Evolutionary conservation across 2,329 filamentous ascomycete genomes (phyloP), one percentile per base, ranked within the genome.

Genomic region (Pestalotiopsis sp.): DNA sequence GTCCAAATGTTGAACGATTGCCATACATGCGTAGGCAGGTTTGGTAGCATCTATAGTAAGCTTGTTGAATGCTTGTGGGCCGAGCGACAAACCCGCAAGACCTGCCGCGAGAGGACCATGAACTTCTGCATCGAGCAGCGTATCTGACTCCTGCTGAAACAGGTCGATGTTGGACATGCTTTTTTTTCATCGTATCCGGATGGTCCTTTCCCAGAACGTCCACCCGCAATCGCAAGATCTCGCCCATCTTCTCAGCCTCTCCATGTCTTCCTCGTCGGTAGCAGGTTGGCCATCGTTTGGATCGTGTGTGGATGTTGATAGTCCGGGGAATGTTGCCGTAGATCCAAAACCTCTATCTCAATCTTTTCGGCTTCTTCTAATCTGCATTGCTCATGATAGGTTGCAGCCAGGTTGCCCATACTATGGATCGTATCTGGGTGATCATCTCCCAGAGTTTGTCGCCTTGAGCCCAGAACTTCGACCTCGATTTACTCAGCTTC

Each of bases 161-260:
- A n/a, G 14, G 7, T 52, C 73, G 24, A 76, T 72, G 17, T 70
- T 30, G 20, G 24, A 65, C 71, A 75, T 75, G n/a, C 65, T 70
- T 40, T 3, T 0, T 70, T 40, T 3, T 0, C 13, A 76, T 66
- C 22, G 74, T 75, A 55, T 73, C 67, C 14, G 68, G 72, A 63
- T 76, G 75, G 61, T 65, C 69, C 38, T 73, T 68, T 58, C 74
- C 73, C 1, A 44, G 40, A 44, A 14, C 13, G 17, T 4, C 17
- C 17, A 17, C 17, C 17, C 40, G 40, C 40, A 14, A 17, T 4
- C 17, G 11, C 40, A 44, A 44, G 40, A 17, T 13, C 5, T 44
- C 40, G 40, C 40, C 13, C 11, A 17, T 52, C 5, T 9, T n/a
- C 17, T n/a, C 7, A 2, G 44, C 44, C n/a, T n/a, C 10, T 52